A percentile compares a stretch with the other conserved stretches of the same genome.
Evolutionary conservation across 192 early-diverging fungal genomes (phyloP).

Genomic region (Coemansia sp.): DNA sequence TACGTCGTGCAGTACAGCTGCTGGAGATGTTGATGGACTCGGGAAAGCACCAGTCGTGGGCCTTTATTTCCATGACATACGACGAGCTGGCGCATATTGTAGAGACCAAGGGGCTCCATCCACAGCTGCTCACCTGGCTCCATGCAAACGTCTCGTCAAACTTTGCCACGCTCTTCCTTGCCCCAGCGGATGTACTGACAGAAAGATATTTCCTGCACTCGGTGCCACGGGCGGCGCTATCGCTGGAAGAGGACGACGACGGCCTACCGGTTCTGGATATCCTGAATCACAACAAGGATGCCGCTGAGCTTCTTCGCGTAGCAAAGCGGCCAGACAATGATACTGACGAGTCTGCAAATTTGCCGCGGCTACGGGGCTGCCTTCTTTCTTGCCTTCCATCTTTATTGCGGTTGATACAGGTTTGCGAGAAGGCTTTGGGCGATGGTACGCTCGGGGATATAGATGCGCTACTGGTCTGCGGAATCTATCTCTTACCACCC

Average conservation of each 20-base stretch:
- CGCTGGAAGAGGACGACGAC: constrained; percentile 31
- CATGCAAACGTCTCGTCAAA: constrained; percentile 58
- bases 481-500: constrained; percentile 44
- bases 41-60: constrained; percentile 50
- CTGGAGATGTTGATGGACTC: constrained; percentile 56
- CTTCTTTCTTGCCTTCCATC: constrained; percentile 60
- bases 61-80: constrained; percentile 64
- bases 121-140: constrained; percentile 62
- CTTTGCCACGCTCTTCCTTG: constrained; percentile 60
- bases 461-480: constrained; percentile 68
- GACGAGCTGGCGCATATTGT: constrained; percentile 71
- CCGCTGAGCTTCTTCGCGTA: constrained; percentile 1
- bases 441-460: constrained; percentile 57
- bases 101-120: constrained; percentile 51
- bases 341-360: background rate
- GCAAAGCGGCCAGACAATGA: too few relatives aligned
- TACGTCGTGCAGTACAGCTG: constrained; percentile 56
- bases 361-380: constrained; percentile 25
- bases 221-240: constrained; percentile 12
- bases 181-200: constrained; percentile 32
- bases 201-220: constrained; percentile 11
- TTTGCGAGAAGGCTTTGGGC: constrained; percentile 59
- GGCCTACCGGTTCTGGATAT: constrained; percentile 39
- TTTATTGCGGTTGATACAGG: constrained; percentile 66
- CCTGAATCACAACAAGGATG: constrained; percentile 30